Evolutionary conservation across 306 rosid species (phyloP), one percentile per base, ranked within the genome.

Genomic region (Begonia masoniana): DNA sequence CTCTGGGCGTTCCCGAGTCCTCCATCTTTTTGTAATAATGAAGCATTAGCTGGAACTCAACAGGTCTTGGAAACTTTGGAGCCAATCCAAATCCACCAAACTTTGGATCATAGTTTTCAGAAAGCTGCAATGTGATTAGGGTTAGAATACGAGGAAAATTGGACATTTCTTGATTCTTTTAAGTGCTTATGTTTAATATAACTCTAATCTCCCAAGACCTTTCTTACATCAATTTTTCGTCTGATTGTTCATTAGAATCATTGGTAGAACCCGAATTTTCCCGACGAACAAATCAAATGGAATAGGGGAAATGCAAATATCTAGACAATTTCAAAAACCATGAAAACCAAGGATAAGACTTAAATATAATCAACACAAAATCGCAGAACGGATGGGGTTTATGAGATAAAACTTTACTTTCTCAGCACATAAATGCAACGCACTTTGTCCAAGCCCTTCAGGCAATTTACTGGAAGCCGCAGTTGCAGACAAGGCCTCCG

Each of bases 61-160:
- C 97, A 13, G 97, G 97, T 76, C 95, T 76, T 7, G 97, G 95
- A 76, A 89, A 89, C 77, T 89, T 89, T 1, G 97, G 97, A 52
- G 88, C 87, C 57, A 95, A 85, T 47, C 95, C 94, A 70, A 89
- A 89, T 31, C 97, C 97, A 57, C 97, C 97, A 54, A 47, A 82
- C 60, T 80, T 65, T 12, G 87, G 64, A 72, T 89, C 97, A 55
- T 80, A 89, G 67, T 75, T 78, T 72, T 46, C 68, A 31, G 87
- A 82, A 74, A 89, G 94, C 97, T 89, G 62, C 26, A 69, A 51
- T 31, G 3, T 31, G 39, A 31, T 1, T 31, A 31, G 39, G 39
- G 9, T 31, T 31, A 21, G 24, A 21, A 21, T 21, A 21, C 4
- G 24, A 21, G 24, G 24, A 21, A 21, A 21, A 21, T 21, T 21